Evolutionary conservation across 306 rosid species (phyloP).

Genomic region (Psophocarpus tetragonolobus): DNA sequence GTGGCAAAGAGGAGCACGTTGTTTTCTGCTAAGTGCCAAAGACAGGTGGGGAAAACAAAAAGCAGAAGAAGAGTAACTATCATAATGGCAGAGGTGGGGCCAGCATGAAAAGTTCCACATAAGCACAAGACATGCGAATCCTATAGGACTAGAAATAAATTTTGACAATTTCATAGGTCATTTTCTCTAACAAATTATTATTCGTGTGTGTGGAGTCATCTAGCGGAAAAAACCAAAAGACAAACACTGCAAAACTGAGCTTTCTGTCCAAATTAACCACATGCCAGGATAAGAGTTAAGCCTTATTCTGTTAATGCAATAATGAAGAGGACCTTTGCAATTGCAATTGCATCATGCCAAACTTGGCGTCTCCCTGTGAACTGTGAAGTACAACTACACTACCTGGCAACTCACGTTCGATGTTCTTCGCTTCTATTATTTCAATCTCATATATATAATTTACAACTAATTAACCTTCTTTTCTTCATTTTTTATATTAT

Average conservation of each 20-base stretch:
- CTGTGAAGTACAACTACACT: conserved; percentile 3
- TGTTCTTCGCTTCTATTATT: not conserved
- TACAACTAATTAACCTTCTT: too few relatives aligned
- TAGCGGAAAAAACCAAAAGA: conserved; percentile 13
- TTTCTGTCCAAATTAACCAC: conserved; percentile 15
- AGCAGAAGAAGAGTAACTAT: not conserved
- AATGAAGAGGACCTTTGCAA: not conserved
- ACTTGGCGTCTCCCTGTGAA: not conserved
- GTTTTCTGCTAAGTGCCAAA: not conserved
- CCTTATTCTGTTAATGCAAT: conserved; percentile 7
- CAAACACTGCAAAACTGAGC: not conserved
- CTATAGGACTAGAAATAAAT: not conserved
- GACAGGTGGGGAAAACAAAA: conserved; percentile 15
- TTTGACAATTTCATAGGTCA: conserved; percentile 26
- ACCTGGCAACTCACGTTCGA: not conserved
- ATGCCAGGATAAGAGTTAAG: not conserved
- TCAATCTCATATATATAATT: not conserved
- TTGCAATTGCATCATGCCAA: too few relatives aligned
- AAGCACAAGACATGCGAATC: conserved; percentile 15
- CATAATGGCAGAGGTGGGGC: conserved; percentile 23
- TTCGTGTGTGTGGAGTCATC: not conserved
- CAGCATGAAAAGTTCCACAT: conserved; percentile 6
- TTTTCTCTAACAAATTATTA: conserved; percentile 26
- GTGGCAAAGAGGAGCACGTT: conserved; percentile 6
- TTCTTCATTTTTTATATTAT: too few relatives aligned